Percentiles rank a stretch among this genome's conserved stretches.
Conservation (phyloP, 768 basidiomycete species). For the Mycena indigotica region DNA sequence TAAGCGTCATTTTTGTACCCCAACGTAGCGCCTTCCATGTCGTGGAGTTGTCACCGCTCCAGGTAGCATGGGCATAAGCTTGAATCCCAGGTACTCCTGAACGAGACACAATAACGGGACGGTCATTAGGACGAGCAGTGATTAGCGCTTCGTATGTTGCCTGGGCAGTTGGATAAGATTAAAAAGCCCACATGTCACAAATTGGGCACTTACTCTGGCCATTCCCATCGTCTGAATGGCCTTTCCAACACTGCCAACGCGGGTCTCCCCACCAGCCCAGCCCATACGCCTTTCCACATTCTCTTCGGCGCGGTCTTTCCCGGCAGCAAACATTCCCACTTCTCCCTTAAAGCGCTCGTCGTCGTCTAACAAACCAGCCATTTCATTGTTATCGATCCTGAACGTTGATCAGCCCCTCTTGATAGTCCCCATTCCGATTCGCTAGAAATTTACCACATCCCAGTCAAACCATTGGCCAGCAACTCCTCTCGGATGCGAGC, state of each 20-base stretch:
- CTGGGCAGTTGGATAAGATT: constrained; percentile 3
- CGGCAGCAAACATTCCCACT: constrained; percentile 13
- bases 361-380: constrained; percentile 20
- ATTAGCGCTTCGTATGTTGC: constrained; percentile 20
- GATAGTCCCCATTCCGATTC: no score
- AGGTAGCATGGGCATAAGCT: constrained; percentile 23
- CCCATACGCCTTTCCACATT: constrained; percentile 23
- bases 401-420: background rate
- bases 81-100: constrained; percentile 23
- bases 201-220: constrained; percentile 15
- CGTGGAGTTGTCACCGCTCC: constrained; percentile 25
- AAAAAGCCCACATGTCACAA: no score
- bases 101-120: constrained; percentile 24
- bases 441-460: constrained; percentile 15
- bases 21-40: constrained; percentile 24
- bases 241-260: constrained; percentile 23
- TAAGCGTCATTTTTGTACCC: constrained; percentile 25
- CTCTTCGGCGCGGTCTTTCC: background rate
- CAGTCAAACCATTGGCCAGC: constrained; percentile 19
- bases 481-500: constrained; percentile 17
- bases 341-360: constrained; percentile 22
- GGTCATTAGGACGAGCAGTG: constrained; percentile 18
- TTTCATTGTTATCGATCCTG: constrained; percentile 23
- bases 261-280: constrained; percentile 20
- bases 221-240: constrained; percentile 24